phyloP scores from a whole-genome alignment of 495 filamentous ascomycete species.

The Letharia columbiana region DNA sequence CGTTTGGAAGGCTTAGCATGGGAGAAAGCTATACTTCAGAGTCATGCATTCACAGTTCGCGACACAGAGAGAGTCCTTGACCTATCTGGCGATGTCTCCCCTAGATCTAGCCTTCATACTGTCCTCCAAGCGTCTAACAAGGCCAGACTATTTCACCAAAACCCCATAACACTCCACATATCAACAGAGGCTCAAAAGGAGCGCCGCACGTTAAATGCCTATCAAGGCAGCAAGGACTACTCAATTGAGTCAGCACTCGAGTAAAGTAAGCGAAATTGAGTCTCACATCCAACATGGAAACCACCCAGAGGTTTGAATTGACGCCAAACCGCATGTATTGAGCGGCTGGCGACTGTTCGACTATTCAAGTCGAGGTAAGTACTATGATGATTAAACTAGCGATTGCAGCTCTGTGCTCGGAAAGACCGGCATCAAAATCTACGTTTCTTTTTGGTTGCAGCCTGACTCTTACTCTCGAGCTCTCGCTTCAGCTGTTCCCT shows the following conservation, averaged over 20 bases:
- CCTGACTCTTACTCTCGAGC: conserved; percentile 55
- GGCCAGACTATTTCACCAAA: background rate
- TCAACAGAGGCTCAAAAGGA: background rate
- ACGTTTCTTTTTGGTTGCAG: conserved; percentile 58
- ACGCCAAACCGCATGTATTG: background rate
- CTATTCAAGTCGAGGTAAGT: background rate
- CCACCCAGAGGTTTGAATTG: background rate
- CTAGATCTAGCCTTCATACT: background rate
- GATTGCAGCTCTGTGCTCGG: background rate
- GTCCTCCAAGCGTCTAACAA: background rate
- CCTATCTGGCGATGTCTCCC: background rate
- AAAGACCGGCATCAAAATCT: conserved; percentile 40
- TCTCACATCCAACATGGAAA: background rate
- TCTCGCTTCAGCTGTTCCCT: conserved; percentile 55
- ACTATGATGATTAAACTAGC: background rate
- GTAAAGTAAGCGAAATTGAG: background rate
- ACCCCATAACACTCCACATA: background rate
- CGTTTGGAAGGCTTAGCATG: background rate
- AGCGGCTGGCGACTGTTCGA: background rate
- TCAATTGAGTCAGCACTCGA: background rate
- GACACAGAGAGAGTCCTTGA: background rate
- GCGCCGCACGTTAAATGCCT: background rate
- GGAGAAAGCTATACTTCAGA: background rate
- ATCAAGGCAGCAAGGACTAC: background rate
- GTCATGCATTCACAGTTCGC: background rate